Conservation (phyloP, 2,329 filamentous ascomycete species). For the Orbilia quercus region DNA sequence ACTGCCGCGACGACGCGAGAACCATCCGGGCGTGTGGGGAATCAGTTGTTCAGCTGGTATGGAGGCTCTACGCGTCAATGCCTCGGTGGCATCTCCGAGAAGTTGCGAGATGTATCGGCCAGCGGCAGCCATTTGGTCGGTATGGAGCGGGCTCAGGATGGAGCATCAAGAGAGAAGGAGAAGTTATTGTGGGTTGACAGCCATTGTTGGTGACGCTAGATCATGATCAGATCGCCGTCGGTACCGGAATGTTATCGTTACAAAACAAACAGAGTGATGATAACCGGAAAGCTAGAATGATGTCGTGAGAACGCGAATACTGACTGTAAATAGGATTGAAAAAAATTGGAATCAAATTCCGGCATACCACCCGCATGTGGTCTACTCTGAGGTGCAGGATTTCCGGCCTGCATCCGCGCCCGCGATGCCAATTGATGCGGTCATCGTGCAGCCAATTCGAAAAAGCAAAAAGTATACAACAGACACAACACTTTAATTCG, state of each 20-base stretch:
- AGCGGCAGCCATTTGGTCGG: constrained; percentile 45
- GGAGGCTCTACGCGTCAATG: constrained; percentile 54
- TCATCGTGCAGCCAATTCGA: no score
- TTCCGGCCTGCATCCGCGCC: no score
- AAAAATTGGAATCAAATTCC: no score
- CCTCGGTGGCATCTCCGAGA: constrained; percentile 57
- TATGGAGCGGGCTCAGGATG: background rate
- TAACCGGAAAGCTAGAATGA: background rate
- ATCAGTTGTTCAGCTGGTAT: constrained; percentile 52
- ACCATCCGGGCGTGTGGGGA: constrained; percentile 44
- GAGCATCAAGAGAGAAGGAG: background rate
- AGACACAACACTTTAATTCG: no score
- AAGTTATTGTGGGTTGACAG: constrained; percentile 18
- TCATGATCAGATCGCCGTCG: constrained; percentile 12
- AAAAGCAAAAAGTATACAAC: no score
- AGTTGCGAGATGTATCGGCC: constrained; percentile 57
- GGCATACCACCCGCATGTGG: no score
- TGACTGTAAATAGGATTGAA: no score
- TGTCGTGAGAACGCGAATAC: background rate
- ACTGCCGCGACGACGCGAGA: constrained; percentile 30
- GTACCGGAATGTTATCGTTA: constrained; percentile 23
- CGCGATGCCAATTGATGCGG: no score
- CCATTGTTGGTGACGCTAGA: constrained; percentile 23
- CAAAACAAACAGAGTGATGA: constrained; percentile 18
- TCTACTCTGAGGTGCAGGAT: no score